A percentile compares a stretch with the other conserved stretches of the same genome.
Conservation (phyloP, 192 early-diverging fungal genomes). For the Dispira simplex region DNA sequence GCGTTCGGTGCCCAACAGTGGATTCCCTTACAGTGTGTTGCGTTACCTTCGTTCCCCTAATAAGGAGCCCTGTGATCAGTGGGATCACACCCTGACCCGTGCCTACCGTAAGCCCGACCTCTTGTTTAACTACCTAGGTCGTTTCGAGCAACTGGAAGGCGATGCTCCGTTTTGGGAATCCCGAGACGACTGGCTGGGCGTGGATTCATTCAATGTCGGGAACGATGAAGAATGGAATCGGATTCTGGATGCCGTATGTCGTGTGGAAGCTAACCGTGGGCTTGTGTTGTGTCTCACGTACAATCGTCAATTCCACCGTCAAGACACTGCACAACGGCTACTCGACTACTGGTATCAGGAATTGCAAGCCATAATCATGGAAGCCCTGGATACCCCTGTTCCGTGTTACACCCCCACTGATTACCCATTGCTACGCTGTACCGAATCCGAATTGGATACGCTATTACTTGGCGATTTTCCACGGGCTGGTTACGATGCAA, state of each 20-base stretch:
- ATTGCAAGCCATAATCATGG: neutral
- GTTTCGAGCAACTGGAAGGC: neutral
- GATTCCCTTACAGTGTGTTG: conserved; percentile 7
- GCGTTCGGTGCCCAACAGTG: neutral
- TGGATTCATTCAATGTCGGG: neutral
- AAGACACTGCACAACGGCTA: neutral
- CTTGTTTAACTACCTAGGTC: conserved; percentile 9
- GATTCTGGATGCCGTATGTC: neutral
- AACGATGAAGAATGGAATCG: neutral
- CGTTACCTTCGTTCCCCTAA: neutral
- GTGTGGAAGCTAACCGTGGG: neutral
- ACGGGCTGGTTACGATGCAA: neutral
- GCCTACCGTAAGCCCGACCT: neutral
- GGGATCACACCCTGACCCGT: neutral
- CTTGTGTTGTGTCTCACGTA: neutral
- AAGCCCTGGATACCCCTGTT: neutral
- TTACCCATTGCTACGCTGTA: neutral
- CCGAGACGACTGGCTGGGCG: neutral
- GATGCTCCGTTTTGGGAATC: neutral
- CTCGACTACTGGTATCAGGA: neutral
- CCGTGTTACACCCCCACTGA: neutral
- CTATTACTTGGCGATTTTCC: neutral
- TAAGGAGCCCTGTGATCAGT: neutral
- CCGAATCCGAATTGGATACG: neutral
- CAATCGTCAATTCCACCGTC: neutral